A percentile compares a stretch with the other conserved stretches of the same genome.
Conservation (phyloP, 1,284 basidiomycete genomes). For the Porodaedalea pini region DNA sequence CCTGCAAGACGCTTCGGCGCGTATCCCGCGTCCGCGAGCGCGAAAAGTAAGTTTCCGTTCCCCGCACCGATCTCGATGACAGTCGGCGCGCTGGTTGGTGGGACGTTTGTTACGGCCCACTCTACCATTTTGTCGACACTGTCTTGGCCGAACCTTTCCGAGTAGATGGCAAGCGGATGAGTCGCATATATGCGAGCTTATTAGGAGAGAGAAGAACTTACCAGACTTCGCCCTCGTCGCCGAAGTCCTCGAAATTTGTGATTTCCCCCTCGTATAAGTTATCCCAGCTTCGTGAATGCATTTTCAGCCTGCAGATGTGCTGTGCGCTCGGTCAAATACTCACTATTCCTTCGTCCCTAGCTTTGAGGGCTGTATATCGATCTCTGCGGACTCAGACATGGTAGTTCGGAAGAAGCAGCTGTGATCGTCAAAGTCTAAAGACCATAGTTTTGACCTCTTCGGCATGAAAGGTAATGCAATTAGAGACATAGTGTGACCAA, state of each 20-base stretch:
- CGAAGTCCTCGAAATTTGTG: constrained; percentile 72
- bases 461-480: too few species aligned
- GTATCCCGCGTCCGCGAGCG: constrained; percentile 68
- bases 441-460: too few species aligned
- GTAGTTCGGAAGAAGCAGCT: too few species aligned
- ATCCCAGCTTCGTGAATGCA: constrained; percentile 58
- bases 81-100: constrained; percentile 38
- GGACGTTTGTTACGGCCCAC: constrained; percentile 54
- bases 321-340: constrained; percentile 24
- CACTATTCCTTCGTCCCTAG: constrained; percentile 66
- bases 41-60: constrained; percentile 81
- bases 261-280: constrained; percentile 69
- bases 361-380: constrained; percentile 52
- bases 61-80: constrained; percentile 80
- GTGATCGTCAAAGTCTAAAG: too few species aligned
- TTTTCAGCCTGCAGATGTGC: constrained; percentile 14
- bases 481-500: too few species aligned
- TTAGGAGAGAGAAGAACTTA: constrained; percentile 30
- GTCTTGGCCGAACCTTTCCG: constrained; percentile 79
- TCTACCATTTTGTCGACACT: constrained; percentile 79
- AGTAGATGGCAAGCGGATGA: constrained; percentile 1
- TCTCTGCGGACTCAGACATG: constrained; percentile 17
- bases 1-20: constrained; percentile 54
- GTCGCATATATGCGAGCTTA: background rate
- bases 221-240: constrained; percentile 90